Evolutionary conservation across 2,329 filamentous ascomycete genomes (phyloP), one percentile per base, ranked within the genome.

Genomic region (Alternaria longipes): DNA sequence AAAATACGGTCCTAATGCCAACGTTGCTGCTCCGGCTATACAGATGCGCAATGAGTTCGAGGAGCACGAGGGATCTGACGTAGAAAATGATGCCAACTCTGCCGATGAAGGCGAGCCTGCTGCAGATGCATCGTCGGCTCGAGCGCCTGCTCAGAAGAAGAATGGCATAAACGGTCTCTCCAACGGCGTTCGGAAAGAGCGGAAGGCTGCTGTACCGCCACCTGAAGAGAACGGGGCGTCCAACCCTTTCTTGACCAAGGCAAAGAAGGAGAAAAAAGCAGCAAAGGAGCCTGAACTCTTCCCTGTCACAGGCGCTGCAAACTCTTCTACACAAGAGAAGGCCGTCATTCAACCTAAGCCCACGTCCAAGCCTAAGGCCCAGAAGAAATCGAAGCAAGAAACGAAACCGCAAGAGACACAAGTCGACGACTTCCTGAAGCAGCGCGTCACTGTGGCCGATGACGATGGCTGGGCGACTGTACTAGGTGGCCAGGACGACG

Each of bases 1-100:
- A 64, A 86, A 85, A 51, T 94, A 89, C 70, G 91, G 90, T 24
- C 86, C 85, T n/a, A 74, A 73, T 38, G 65, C 68, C 22, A 81
- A 69, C 53, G 72, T 72, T 28, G 63, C 63, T 50, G 70, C 75
- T 18, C 70, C 78, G 11, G 72, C 70, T 45, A 73, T 71, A 36
- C 63, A 76, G 52, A 66, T 71, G 4, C 74, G 79, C 51, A 84
- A 83, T 63, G 88, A 90, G 66, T 87, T 90, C 56, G 88, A 91
- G 72, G 88, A 89, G 67, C 81, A 80, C n/a, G 74, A 80, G 24
- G 81, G 71, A 22, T 88, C 85, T 3, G 87, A 77, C 59, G 75
- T 81, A 4, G 78, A 81, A 8, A 74, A 76, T 14, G 71, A 69
- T 7, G 46, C 62, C 3, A 65, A 60, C 3, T 46, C 51, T 36